Evolutionary conservation across 768 basidiomycete genomes (phyloP), one percentile per base, ranked within the genome.

Genomic region (Boletus reticuloceps): DNA sequence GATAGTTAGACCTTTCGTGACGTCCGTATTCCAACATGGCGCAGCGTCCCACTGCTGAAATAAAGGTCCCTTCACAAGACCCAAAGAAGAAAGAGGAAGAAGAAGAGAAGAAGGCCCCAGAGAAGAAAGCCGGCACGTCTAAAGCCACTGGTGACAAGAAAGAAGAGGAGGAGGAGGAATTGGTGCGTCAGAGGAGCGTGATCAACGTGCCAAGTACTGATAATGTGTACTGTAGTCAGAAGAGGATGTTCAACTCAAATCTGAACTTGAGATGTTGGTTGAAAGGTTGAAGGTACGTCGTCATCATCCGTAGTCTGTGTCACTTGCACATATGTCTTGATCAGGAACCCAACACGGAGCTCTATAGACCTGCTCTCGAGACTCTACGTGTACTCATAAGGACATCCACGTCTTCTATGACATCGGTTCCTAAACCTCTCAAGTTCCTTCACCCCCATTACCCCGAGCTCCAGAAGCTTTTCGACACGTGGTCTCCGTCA

Each of bases 391-490:
- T 90, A 8, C 79, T 98, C 41, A 98, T 98, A 66, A 82, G 93
- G 66, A 98, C 96, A 7, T 94, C 94, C 12, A 99, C 97, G 5
- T 95, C 92, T 16, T 97, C 94, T 7, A 98, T 99, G 96, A 99
- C 97, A 12, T 95, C 94, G 22, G 96, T 99, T 11, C 97, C 97
- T 1, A 98, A 99, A 77, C 97, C 97, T 29, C 81, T 99, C 54
- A 99, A 99, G 75, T 99, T 99, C 74, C 82, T 99, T 31, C 88
- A 94, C 53, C 95, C 94, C 34, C 89, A 94, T 69, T 99, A 96
- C 69, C 90, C 89, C 46, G 86, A 84, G 54, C 81, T 96, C 40
- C 89, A 94, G 71, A 78, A 78, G 22, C 75, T 98, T 27, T 95
- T 94, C 70, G 87, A 91, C 55, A 79, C 85, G 38, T 92, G 94